Evolutionary conservation across 495 filamentous ascomycete species (phyloP), one percentile per base, ranked within the genome.

Genomic region (Xeromyces bisporus): DNA sequence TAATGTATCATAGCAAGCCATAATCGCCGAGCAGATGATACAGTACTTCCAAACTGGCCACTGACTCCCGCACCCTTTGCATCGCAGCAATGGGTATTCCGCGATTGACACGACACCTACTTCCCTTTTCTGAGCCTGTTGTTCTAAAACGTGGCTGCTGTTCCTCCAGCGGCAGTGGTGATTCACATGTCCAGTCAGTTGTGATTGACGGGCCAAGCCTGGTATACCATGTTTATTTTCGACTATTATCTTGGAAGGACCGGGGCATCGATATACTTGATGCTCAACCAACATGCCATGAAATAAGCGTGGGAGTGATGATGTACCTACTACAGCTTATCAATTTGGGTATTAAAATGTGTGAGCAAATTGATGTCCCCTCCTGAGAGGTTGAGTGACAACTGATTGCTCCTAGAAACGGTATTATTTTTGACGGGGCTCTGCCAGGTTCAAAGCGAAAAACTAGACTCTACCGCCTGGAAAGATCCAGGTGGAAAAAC

Each of bases 391-490:
- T 10, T 25, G 15, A 20, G 27, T 23, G 31, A 10, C 7, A 8
- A 12, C 11, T 38, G 12, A 40, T 34, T n/a, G 33, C 13, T 32
- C 6, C 18, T 28, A 66, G 58, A 42, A 38, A 54, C 30, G 35
- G 47, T 18, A 80, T 91, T 31, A 84, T 70, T 46, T 87, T 91
- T 34, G 82, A 91, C 46, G 79, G 81, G 15, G 73, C 67, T 26
- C 57, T 91, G 7, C 82, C 82, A 6, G 27, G 52, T 4, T 39
- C 47, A 10, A 83, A 83, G 37, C 56, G 58, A 15, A 38, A 50
- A 0, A 67, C 58, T 6, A 63, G 77, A n/a, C 33, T 62, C 13
- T 23, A 41, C 6, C 62, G 77, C 11, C 55, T 79, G n/a, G 46
- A 60, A 25, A 48, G 32, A 32, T 56, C 43, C 6, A 51, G 67